A percentile compares a stretch with the other conserved stretches of the same genome.
phyloP scores from a whole-genome alignment of 495 filamentous ascomycete genomes.

The Cercophora samala region DNA sequence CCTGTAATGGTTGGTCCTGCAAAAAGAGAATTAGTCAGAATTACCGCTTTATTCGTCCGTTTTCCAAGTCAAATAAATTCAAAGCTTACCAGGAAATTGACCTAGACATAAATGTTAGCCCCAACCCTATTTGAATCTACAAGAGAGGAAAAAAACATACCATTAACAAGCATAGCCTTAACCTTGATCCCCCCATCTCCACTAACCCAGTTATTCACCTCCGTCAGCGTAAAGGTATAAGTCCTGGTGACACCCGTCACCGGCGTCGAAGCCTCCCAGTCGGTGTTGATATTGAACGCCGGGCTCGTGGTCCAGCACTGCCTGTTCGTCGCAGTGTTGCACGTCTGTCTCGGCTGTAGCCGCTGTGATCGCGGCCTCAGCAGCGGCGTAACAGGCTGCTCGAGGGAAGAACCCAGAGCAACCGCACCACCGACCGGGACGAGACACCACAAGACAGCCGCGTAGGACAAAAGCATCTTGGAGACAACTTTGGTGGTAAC shows the following conservation, averaged over 20 bases:
- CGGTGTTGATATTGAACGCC: conserved; percentile 37
- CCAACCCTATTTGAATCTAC: conserved; percentile 15
- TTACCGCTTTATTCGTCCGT: too few relatives aligned
- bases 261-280: conserved; percentile 33
- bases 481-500: neutral
- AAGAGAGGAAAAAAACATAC: conserved; percentile 24
- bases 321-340: conserved; percentile 36
- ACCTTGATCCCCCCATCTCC: conserved; percentile 45
- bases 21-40: neutral
- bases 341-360: conserved; percentile 30
- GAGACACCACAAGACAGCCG: neutral
- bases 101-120: conserved; percentile 17
- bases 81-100: conserved; percentile 28
- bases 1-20: conserved; percentile 54
- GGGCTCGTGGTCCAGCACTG: conserved; percentile 36
- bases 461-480: neutral
- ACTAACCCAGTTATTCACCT: conserved; percentile 34
- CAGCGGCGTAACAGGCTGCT: neutral
- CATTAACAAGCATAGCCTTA: conserved; percentile 46
- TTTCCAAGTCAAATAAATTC: too few relatives aligned
- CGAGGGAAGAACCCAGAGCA: neutral
- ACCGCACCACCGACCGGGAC: neutral
- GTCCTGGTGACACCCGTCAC: conserved; percentile 27
- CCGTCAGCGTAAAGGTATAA: conserved; percentile 40
- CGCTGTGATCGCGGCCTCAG: neutral